A percentile compares a stretch with the other conserved stretches of the same genome.
Conservation (phyloP, 1,284 basidiomycete species). For the Ustilago hordei region DNA sequence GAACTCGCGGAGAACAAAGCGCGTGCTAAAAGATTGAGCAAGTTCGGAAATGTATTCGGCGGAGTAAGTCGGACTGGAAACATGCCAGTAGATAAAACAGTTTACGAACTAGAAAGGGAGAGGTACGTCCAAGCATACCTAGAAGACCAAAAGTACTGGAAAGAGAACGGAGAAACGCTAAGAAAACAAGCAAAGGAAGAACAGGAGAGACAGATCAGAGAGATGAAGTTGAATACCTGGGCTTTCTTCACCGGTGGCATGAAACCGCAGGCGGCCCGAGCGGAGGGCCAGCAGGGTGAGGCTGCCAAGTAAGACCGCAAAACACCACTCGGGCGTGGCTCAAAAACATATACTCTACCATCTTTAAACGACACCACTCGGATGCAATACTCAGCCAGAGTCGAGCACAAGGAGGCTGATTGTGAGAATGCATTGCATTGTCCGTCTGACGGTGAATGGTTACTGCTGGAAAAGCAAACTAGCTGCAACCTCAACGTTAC, state of each 20-base stretch:
- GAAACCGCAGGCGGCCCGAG: constrained; percentile 11
- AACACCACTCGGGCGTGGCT: neutral
- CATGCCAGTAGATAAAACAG: constrained; percentile 73
- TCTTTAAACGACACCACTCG: neutral
- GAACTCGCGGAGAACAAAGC: constrained; percentile 74
- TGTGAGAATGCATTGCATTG: constrained; percentile 1
- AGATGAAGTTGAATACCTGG: constrained; percentile 69
- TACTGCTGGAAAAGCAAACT: constrained; percentile 79
- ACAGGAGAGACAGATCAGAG: constrained; percentile 78
- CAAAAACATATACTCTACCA: neutral
- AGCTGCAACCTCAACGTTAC: constrained; percentile 88
- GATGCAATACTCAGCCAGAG: neutral
- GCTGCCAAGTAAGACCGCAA: neutral
- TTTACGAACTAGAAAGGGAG: constrained; percentile 88
- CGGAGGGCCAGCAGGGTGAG: neutral
- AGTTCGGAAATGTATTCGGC: constrained; percentile 74
- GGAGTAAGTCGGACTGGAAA: constrained; percentile 54
- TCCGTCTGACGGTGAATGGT: neutral
- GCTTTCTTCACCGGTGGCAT: constrained; percentile 45
- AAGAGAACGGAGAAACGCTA: constrained; percentile 82
- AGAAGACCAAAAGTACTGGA: constrained; percentile 89
- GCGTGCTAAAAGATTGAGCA: constrained; percentile 26
- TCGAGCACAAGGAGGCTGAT: neutral
- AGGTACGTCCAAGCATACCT: constrained; percentile 86
- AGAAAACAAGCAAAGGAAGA: constrained; percentile 84